Evolutionary conservation across 1,139 yeast species (phyloP), one percentile per base, ranked within the genome.

Genomic region (Hanseniaspora uvarum): DNA sequence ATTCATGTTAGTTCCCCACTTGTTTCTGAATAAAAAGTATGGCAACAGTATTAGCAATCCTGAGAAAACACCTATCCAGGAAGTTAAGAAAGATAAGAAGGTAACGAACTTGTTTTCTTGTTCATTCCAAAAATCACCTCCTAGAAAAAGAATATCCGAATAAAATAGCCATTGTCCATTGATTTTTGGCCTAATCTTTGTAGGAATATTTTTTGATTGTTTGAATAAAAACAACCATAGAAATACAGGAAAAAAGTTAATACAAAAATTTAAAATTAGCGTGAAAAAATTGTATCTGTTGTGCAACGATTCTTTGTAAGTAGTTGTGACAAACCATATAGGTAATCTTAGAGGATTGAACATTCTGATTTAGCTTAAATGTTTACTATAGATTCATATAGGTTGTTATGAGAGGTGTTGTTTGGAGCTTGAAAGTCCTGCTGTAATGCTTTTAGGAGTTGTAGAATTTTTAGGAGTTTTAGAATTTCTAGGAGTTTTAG

Each of bases 181-280:
- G 53, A 82, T 81, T 0, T 60, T 59, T 0, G 87, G 88, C 56
- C 86, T 70, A 57, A 75, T 70, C 6, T 68, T 67, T 23, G 70
- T 72, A 3, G 87, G 87, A 21, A 82, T 79, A 11, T 72, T 55
- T 5, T 79, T 79, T 1, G 86, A 84, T 60, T 80, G 74, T 62
- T 80, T 78, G 67, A 81, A 82, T 18, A 80, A 72, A 52, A 68
- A 57, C 46, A 81, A 66, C 87, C 87, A 81, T 31, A 74, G 59
- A 48, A 78, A 68, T 1, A 81, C 73, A 0, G 81, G 82, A 5
- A 72, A 64, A 63, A 80, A 79, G 63, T 78, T 79, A 47, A 71
- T 58, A 54, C 69, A 60, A 59, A 80, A 78, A 59, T 74, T 74
- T 30, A 76, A 57, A 3, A 72, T 66, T 14, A 78, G 59, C 12